Conservation (phyloP, 164 flowering plant genomes). For the Vitis rupestris region DNA sequence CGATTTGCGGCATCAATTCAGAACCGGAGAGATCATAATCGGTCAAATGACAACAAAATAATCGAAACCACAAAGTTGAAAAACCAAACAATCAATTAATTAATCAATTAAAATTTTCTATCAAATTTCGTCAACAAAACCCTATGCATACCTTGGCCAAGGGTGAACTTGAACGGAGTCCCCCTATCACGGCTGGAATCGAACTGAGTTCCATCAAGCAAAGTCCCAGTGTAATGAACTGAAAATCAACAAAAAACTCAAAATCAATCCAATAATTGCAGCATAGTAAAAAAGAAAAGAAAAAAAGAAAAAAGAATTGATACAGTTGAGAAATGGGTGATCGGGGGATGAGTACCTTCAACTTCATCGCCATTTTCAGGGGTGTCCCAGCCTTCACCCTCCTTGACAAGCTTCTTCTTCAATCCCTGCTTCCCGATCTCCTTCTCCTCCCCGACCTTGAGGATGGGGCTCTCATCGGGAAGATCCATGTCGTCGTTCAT, state of each 20-base stretch:
- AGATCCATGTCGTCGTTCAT: slow-evolving; percentile 30
- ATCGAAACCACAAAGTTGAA: not conserved
- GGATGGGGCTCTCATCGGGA: slow-evolving; percentile 36
- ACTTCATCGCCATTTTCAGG: slow-evolving; percentile 89
- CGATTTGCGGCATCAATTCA: too few relatives aligned
- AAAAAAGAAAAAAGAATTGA: not conserved
- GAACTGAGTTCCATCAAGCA: slow-evolving; percentile 90
- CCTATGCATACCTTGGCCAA: slow-evolving; percentile 75
- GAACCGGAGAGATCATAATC: too few relatives aligned
- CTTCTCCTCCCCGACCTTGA: slow-evolving; percentile 91
- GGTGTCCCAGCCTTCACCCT: slow-evolving; percentile 82
- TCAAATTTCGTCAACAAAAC: not conserved
- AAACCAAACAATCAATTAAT: not conserved
- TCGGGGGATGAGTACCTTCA: slow-evolving; percentile 49
- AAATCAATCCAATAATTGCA: not conserved
- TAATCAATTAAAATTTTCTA: too few relatives aligned
- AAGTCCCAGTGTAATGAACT: slow-evolving; percentile 96
- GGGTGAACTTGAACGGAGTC: slow-evolving; percentile 81
- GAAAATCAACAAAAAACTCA: slow-evolving; percentile 15
- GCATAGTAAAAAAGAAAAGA: not conserved
- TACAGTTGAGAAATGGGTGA: too few relatives aligned
- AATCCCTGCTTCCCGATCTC: slow-evolving; percentile 81
- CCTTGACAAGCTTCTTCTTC: slow-evolving; percentile 88
- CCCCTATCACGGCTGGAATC: slow-evolving; percentile 90
- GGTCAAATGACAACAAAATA: not conserved